Conservation (phyloP, 495 filamentous ascomycete genomes). For the Gamarada debralockiae region DNA sequence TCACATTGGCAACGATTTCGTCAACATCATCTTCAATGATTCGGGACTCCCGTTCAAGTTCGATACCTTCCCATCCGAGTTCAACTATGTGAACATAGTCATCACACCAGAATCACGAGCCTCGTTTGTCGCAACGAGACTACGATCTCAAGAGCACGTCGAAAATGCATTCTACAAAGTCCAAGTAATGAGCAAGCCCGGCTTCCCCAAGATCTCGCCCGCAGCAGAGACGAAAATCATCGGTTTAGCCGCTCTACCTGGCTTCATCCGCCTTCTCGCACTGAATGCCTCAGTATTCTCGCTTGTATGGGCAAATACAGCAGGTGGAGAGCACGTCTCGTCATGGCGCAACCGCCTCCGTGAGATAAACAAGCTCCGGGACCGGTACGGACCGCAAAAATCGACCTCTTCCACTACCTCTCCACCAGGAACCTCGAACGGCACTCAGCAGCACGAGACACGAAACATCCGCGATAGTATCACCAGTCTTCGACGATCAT, state of each 20-base stretch:
- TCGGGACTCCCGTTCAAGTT: constrained; percentile 84
- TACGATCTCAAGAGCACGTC: constrained; percentile 29
- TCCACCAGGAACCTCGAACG: constrained; percentile 35
- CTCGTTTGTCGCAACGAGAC: constrained; percentile 51
- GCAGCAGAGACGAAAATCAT: constrained; percentile 85
- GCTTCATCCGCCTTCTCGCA: constrained; percentile 87
- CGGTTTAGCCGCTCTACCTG: constrained; percentile 69
- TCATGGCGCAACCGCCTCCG: constrained; percentile 84
- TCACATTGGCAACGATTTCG: constrained; percentile 96
- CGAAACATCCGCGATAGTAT: constrained; percentile 47
- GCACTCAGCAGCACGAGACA: constrained; percentile 9
- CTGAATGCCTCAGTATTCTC: constrained; percentile 92
- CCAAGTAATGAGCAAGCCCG: constrained; percentile 75
- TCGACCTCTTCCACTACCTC: constrained; percentile 22
- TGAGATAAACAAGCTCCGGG: constrained; percentile 78
- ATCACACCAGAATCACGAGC: constrained; percentile 79
- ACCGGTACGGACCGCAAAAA: constrained; percentile 43
- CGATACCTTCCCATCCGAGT: constrained; percentile 86
- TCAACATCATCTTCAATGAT: constrained; percentile 97
- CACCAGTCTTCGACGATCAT: constrained; percentile 43
- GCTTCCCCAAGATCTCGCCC: constrained; percentile 86
- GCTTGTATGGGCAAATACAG: constrained; percentile 76
- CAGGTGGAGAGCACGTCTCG: constrained; percentile 80
- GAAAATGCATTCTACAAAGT: constrained; percentile 71
- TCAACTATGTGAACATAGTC: constrained; percentile 95